Evolutionary conservation across 768 basidiomycete species (phyloP).

Genomic region (Serpula lacrymans): DNA sequence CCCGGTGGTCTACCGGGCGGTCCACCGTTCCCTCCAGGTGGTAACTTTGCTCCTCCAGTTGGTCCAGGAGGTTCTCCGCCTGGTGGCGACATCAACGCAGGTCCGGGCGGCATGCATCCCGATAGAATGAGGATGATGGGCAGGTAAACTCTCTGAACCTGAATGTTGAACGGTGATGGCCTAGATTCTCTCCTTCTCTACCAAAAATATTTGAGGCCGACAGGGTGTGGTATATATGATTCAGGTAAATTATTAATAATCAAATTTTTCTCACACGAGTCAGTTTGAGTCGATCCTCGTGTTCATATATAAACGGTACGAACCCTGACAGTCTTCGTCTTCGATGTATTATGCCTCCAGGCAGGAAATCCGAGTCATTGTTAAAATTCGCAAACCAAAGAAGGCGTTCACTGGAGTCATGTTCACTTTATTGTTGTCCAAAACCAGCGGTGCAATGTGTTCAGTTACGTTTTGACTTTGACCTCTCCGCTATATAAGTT

Average conservation of each 20-base stretch:
- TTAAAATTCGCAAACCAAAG: too few relatives aligned
- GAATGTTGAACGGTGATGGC: too few relatives aligned
- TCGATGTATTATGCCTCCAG: too few relatives aligned
- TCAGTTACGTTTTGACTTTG: too few relatives aligned
- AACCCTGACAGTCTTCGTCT: too few relatives aligned
- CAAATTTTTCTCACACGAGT: not conserved
- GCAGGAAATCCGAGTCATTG: too few relatives aligned
- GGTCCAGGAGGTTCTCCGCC: slow-evolving; percentile 42
- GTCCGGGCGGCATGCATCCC: slow-evolving; percentile 77
- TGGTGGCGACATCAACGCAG: slow-evolving; percentile 27
- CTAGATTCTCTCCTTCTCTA: not conserved
- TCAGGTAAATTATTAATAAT: not conserved
- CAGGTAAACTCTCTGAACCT: slow-evolving; percentile 10
- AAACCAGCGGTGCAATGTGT: too few relatives aligned
- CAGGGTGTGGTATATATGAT: not conserved
- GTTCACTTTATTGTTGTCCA: too few relatives aligned
- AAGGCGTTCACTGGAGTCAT: too few relatives aligned
- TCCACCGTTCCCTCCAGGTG: slow-evolving; percentile 28
- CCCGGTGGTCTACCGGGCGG: slow-evolving; percentile 29
- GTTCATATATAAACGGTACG: not conserved
- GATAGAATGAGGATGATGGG: slow-evolving; percentile 81
- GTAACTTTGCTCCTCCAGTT: slow-evolving; percentile 36
- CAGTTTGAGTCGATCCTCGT: not conserved
- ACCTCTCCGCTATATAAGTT: too few relatives aligned
- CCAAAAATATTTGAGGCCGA: too few relatives aligned